Evolutionary conservation across 805 yeast species (phyloP), one percentile per base, ranked within the genome.

Genomic region (Candida coquimbonensis): DNA sequence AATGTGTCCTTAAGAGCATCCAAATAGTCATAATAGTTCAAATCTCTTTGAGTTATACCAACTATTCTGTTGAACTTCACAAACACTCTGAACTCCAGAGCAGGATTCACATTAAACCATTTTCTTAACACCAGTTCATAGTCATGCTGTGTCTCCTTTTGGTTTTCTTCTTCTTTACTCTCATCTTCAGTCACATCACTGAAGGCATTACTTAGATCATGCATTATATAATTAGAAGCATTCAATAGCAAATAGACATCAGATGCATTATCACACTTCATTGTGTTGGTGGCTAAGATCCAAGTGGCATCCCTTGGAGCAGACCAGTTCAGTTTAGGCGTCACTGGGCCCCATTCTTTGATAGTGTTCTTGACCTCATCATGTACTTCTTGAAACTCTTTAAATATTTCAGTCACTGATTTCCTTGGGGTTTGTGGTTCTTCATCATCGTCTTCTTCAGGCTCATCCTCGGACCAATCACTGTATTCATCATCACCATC

Each of bases 241-340:
- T 91, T 91, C 44, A 93, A 65, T 9, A 93, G 64, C 40, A 93
- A 62, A 52, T 89, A 93, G 0, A 93, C 66, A 52, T 93, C 99
- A 35, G 81, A 74, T 0, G 83, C 79, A 31, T 73, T 74, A 14
- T 66, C 70, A 57, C 98, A 90, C 56, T 78, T 75, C 74, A 84
- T 75, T 3, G 87, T 74, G 56, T 87, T 86, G 31, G 84, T 80
- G 3, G 93, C 74, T 56, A 85, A 66, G 19, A 93, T 91, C 99
- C 98, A 93, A 0, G 81, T 77, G 2, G 98, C 87, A 65, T 93
- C 99, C 59, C 81, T 83, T 1, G 99, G 99, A 2, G 96, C 85
- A 1, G 97, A 88, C 99, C 99, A 93, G 68, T 93, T 93, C 54
- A 91, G 68, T 59, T 93, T 93, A 1, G 98, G 98, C 1, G 87